Percentiles rank a stretch among this genome's conserved stretches.
phyloP scores from a whole-genome alignment of 371 early-diverging fungal species.

The Umbelopsis sp. region DNA sequence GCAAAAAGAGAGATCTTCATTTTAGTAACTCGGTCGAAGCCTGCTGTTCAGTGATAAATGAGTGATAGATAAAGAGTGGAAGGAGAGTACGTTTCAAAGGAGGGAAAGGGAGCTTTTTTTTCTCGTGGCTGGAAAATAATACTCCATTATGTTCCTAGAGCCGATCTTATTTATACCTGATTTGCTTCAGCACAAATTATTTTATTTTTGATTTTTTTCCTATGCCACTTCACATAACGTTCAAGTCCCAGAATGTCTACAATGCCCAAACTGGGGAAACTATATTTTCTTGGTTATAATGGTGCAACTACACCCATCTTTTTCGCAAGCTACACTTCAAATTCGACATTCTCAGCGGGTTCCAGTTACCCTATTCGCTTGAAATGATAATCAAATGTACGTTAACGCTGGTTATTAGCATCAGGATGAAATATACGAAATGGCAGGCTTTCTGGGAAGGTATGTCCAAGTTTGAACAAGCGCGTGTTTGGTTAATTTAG shows the following conservation, averaged over 20 bases:
- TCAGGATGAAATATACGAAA: too few relatives aligned
- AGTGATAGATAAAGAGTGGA: slow-evolving; percentile 9
- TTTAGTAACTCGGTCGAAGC: slow-evolving; percentile 22
- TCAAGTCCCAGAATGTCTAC: slow-evolving; percentile 7
- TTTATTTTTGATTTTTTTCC: neutral
- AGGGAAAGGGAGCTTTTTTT: slow-evolving; percentile 3
- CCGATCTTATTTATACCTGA: neutral
- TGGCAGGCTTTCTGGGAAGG: too few relatives aligned
- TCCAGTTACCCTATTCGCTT: too few relatives aligned
- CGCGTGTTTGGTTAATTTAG: too few relatives aligned
- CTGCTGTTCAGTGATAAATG: neutral
- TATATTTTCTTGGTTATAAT: neutral
- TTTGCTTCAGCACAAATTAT: neutral
- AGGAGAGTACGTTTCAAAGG: slow-evolving; percentile 10
- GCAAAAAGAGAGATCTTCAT: slow-evolving; percentile 27
- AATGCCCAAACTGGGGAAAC: slow-evolving; percentile 9
- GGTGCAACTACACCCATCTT: neutral
- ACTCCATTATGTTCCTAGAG: too few relatives aligned
- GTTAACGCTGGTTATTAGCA: too few relatives aligned
- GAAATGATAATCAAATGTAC: too few relatives aligned
- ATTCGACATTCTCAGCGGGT: too few relatives aligned
- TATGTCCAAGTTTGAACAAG: neutral
- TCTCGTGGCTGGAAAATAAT: slow-evolving; percentile 12
- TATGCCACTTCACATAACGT: neutral
- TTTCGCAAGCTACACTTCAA: too few relatives aligned